These are phyloP conservation scores for Neohortaea acidophila DNA, from an alignment of 495 filamentous ascomycete genomes.

Conservation along the genomic window DNA sequence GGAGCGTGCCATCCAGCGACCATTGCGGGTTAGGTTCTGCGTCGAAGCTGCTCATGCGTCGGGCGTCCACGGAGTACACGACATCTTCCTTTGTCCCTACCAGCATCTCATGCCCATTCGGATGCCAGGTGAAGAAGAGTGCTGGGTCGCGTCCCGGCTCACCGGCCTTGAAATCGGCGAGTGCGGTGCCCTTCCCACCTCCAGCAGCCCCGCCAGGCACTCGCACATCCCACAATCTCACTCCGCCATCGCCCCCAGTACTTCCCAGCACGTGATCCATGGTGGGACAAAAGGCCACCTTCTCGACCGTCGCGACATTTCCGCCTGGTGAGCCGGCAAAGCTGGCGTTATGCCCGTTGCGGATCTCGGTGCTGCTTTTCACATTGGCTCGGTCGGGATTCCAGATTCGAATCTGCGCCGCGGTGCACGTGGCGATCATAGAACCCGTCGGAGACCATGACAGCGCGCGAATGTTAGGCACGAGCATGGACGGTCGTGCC, in stretches of 20 bases:
- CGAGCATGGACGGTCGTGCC: constrained; percentile 8
- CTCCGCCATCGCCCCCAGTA: constrained; percentile 67
- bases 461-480: constrained; percentile 47
- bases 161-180: constrained; percentile 46
- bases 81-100: constrained; percentile 65
- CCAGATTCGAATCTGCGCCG: constrained; percentile 42
- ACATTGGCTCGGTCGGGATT: constrained; percentile 16
- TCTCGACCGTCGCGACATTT: constrained; percentile 61
- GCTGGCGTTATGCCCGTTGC: constrained; percentile 23
- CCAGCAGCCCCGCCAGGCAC: constrained; percentile 66
- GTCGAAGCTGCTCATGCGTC: constrained; percentile 2
- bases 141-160: constrained; percentile 3
- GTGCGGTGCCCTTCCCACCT: constrained; percentile 48
- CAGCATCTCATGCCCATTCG: constrained; percentile 67
- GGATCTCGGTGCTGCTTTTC: constrained; percentile 31
- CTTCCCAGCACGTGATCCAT: constrained; percentile 82
- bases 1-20: background rate
- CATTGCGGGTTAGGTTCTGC: background rate
- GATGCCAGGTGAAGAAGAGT: constrained; percentile 43
- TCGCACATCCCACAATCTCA: constrained; percentile 87
- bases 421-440: constrained; percentile 74
- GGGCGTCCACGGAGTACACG: constrained; percentile 7
- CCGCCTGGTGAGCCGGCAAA: constrained; percentile 27
- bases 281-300: constrained; percentile 76
- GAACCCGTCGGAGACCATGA: constrained; percentile 82